A percentile compares a stretch with the other conserved stretches of the same genome.
These are phyloP conservation scores for Hypomontagnella monticulosa DNA, from an alignment of 495 filamentous ascomycete species.

Conservation along the genomic window DNA sequence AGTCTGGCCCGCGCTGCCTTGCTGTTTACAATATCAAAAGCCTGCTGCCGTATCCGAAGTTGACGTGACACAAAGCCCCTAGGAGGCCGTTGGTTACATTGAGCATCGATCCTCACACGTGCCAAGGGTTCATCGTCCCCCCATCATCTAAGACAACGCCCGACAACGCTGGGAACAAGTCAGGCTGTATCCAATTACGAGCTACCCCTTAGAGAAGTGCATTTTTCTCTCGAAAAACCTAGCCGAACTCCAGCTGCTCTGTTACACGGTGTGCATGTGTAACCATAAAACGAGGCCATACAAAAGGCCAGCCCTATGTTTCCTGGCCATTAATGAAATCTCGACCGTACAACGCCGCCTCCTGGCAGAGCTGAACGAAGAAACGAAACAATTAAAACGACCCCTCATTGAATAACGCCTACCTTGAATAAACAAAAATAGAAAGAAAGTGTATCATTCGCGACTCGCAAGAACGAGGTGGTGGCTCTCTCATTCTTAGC, in stretches of 20 bases:
- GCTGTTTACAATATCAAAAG: background rate
- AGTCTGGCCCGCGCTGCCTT: background rate
- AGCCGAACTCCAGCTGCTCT: background rate
- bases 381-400: too few species aligned
- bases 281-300: too few species aligned
- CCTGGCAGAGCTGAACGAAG: too few species aligned
- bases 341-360: too few species aligned
- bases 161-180: background rate
- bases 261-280: background rate
- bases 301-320: too few species aligned
- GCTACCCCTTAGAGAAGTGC: background rate
- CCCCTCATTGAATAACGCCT: too few species aligned
- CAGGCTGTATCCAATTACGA: background rate
- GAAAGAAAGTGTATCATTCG: too few species aligned
- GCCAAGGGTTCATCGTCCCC: background rate
- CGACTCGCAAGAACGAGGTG: too few species aligned
- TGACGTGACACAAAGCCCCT: background rate
- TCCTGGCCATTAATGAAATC: too few species aligned
- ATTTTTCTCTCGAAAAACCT: too few species aligned
- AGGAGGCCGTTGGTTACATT: background rate
- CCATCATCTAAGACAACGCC: background rate
- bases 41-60: background rate
- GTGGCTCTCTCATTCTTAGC: too few species aligned
- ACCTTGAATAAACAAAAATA: too few species aligned
- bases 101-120: background rate